Percentiles rank a stretch among this genome's conserved stretches.
Evolutionary conservation across 345 rosid species (phyloP).

Genomic region (Camelina neglecta): DNA sequence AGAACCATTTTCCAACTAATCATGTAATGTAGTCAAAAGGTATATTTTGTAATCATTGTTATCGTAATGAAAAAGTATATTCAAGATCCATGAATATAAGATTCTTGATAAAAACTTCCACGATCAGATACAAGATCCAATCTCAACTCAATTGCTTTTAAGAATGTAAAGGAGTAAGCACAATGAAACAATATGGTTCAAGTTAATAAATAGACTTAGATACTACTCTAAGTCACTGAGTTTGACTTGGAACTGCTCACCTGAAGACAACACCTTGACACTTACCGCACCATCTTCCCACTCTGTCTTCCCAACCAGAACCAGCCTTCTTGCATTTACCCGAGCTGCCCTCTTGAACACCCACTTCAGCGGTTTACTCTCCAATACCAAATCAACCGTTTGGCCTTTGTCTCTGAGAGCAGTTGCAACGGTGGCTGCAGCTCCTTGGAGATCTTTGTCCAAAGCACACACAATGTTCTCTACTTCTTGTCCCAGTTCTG

Average conservation of each 20-base stretch:
- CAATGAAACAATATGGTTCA: neutral
- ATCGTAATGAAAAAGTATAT: neutral
- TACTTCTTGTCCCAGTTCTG: slow-evolving; percentile 65
- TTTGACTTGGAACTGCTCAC: slow-evolving; percentile 80
- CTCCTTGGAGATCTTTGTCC: slow-evolving; percentile 76
- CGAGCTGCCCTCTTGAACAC: slow-evolving; percentile 92
- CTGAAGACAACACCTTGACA: slow-evolving; percentile 76
- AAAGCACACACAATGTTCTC: slow-evolving; percentile 86
- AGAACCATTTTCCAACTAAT: too few species aligned
- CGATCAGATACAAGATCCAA: neutral
- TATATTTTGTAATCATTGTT: neutral
- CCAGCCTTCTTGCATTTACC: slow-evolving; percentile 71
- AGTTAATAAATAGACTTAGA: neutral
- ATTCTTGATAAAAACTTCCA: neutral
- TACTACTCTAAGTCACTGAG: slow-evolving; percentile 63
- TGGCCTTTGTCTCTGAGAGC: slow-evolving; percentile 76
- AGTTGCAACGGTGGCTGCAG: slow-evolving; percentile 80
- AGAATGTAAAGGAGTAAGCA: too few species aligned
- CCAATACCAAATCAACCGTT: slow-evolving; percentile 84
- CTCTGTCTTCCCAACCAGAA: slow-evolving; percentile 78
- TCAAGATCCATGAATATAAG: neutral
- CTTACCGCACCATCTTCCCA: slow-evolving; percentile 85
- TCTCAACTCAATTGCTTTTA: slow-evolving; percentile 7
- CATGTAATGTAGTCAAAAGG: neutral
- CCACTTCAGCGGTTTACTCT: slow-evolving; percentile 90